phyloP scores from a whole-genome alignment of 1,139 yeast genomes.

The Kurtzmaniella quercitrusa region DNA sequence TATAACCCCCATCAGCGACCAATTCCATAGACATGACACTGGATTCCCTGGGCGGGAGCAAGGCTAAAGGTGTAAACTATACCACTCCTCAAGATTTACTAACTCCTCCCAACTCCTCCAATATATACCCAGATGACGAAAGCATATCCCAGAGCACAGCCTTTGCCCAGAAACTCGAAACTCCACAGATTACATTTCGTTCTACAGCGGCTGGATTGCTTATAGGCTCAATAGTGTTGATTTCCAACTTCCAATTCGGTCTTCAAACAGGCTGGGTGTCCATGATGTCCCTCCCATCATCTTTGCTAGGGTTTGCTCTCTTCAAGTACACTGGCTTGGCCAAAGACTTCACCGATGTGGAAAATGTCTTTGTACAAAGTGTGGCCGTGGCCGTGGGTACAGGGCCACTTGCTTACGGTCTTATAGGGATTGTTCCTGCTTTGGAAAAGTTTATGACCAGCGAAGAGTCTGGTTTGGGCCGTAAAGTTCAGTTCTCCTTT shows the following conservation, averaged over 20 bases:
- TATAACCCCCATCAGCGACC: too few species aligned
- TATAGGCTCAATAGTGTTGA: constrained; percentile 76
- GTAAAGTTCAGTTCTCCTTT: constrained; percentile 33
- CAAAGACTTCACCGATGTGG: constrained; percentile 73
- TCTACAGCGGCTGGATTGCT: constrained; percentile 68
- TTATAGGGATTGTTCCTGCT: constrained; percentile 96
- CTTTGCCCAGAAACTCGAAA: constrained; percentile 24
- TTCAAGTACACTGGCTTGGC: constrained; percentile 55
- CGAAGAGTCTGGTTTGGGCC: constrained; percentile 68
- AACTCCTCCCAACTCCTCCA: neutral
- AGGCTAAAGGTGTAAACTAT: neutral
- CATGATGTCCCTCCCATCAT: constrained; percentile 98
- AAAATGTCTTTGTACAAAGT: constrained; percentile 87
- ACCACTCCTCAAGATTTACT: neutral
- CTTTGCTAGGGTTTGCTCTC: constrained; percentile 77
- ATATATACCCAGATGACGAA: neutral
- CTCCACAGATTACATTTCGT: constrained; percentile 66
- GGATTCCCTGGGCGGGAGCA: neutral
- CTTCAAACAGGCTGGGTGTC: constrained; percentile 98
- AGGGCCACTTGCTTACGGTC: constrained; percentile 92
- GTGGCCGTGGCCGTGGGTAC: constrained; percentile 96
- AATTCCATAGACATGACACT: neutral
- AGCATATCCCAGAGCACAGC: neutral
- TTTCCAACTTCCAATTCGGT: constrained; percentile 94
- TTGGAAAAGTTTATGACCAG: constrained; percentile 79